These are phyloP conservation scores for Colletotrichum paranaense DNA, from an alignment of 2,329 filamentous ascomycete genomes.

Conservation along the genomic window DNA sequence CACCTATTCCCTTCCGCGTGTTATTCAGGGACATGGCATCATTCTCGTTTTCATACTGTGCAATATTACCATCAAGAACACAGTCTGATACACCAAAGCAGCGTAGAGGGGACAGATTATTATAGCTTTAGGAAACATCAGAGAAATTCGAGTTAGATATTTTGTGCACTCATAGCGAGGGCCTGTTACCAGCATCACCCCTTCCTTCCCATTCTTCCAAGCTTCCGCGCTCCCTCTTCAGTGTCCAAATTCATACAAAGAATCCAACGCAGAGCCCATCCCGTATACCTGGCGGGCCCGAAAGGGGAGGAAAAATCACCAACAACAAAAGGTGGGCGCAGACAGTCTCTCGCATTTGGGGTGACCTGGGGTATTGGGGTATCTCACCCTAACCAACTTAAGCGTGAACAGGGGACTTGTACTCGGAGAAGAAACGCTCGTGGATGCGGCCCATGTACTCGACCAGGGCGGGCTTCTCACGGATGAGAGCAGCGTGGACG, in stretches of 20 bases:
- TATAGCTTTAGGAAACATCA: slow-evolving; percentile 24
- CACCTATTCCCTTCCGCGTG: background rate
- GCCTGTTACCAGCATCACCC: background rate
- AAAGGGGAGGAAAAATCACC: background rate
- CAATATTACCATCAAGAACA: background rate
- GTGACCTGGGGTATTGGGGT: slow-evolving; percentile 27
- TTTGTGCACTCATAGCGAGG: slow-evolving; percentile 14
- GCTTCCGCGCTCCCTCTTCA: background rate
- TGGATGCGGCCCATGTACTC: slow-evolving; percentile 34
- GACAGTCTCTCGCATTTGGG: background rate
- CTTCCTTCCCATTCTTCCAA: background rate
- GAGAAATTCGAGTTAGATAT: slow-evolving; percentile 23
- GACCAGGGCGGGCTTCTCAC: slow-evolving; percentile 33
- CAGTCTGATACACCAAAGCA: background rate
- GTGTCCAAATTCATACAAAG: slow-evolving; percentile 4
- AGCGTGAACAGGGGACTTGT: slow-evolving; percentile 31
- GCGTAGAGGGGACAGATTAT: slow-evolving; percentile 5
- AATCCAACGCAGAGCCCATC: slow-evolving; percentile 16
- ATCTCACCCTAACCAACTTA: slow-evolving; percentile 29
- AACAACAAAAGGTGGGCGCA: background rate
- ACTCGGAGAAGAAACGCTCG: slow-evolving; percentile 33
- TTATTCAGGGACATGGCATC: background rate
- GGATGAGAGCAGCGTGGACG: slow-evolving; percentile 31
- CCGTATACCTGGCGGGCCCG: slow-evolving; percentile 10
- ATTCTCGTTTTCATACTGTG: background rate